phyloP scores from a whole-genome alignment of 2,329 filamentous ascomycete species.

The Epichloe sylvatica region DNA sequence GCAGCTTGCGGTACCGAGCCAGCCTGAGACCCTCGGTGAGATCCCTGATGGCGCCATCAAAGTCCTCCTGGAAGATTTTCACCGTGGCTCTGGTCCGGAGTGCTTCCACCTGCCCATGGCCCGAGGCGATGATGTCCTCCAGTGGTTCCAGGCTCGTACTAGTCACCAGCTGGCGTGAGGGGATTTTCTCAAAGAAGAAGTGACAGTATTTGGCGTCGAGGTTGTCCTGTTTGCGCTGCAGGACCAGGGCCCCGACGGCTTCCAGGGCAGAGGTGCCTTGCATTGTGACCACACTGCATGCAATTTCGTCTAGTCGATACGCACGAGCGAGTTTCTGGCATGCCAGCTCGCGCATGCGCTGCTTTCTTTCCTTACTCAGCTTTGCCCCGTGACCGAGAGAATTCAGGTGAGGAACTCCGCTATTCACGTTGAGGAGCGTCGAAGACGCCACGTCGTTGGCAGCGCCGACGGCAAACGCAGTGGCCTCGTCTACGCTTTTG shows the following conservation, averaged over 20 bases:
- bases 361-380: slow-evolving; percentile 62
- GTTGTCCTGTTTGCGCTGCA: slow-evolving; percentile 55
- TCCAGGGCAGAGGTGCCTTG: slow-evolving; percentile 65
- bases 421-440: slow-evolving; percentile 42
- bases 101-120: slow-evolving; percentile 50
- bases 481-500: slow-evolving; percentile 65
- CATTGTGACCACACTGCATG: slow-evolving; percentile 71
- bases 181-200: slow-evolving; percentile 86
- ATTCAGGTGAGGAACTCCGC: slow-evolving; percentile 14
- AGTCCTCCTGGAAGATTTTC: slow-evolving; percentile 62
- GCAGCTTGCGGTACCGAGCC: slow-evolving; percentile 25
- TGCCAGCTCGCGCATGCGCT: slow-evolving; percentile 68
- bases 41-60: slow-evolving; percentile 54
- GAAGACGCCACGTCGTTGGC: slow-evolving; percentile 58
- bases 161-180: slow-evolving; percentile 53
- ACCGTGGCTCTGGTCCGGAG: slow-evolving; percentile 62
- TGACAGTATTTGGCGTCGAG: slow-evolving; percentile 75
- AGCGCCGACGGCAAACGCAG: slow-evolving; percentile 62
- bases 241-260: slow-evolving; percentile 58
- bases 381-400: slow-evolving; percentile 37
- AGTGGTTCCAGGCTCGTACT: slow-evolving; percentile 54
- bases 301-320: slow-evolving; percentile 71
- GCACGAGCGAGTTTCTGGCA: slow-evolving; percentile 64
- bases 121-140: slow-evolving; percentile 50
- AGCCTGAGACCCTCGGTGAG: slow-evolving; percentile 51